These are phyloP conservation scores for Ampelocalamus luodianensis DNA, from an alignment of 176 grass and related monocot genomes.

Conservation along the genomic window DNA sequence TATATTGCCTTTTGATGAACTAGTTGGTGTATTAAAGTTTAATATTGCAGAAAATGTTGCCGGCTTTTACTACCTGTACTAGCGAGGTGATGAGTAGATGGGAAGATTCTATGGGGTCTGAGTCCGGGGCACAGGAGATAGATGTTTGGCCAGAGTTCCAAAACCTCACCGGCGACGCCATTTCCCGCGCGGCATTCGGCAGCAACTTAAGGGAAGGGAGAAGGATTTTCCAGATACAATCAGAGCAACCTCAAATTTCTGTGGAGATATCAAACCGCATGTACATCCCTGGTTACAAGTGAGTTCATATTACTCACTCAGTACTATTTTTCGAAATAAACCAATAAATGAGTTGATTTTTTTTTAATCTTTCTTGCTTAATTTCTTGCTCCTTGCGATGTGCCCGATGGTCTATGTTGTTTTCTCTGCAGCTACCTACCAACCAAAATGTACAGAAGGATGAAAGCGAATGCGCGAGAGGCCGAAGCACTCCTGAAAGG, in stretches of 20 bases:
- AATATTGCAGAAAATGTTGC: slow-evolving; percentile 50
- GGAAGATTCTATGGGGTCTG: slow-evolving; percentile 12
- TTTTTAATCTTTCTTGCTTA: too few species aligned
- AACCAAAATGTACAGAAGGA: slow-evolving; percentile 40
- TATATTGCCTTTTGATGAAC: too few species aligned
- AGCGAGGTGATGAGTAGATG: slow-evolving; percentile 53
- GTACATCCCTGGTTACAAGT: slow-evolving; percentile 54
- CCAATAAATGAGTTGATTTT: too few species aligned
- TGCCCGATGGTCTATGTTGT: too few species aligned
- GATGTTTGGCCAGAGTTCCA: slow-evolving; percentile 72
- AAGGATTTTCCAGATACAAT: slow-evolving; percentile 58
- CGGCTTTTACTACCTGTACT: slow-evolving; percentile 49
- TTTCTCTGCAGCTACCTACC: slow-evolving; percentile 52
- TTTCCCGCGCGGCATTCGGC: slow-evolving; percentile 65
- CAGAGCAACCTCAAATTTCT: slow-evolving; percentile 51
- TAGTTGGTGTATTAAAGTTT: neutral
- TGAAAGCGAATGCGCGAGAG: slow-evolving; percentile 43
- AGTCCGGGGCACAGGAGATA: slow-evolving; percentile 41
- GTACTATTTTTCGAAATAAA: too few species aligned
- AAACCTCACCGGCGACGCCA: slow-evolving; percentile 52
- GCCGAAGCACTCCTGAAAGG: slow-evolving; percentile 39
- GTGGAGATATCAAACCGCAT: neutral
- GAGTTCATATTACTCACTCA: neutral
- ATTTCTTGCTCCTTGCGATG: too few species aligned
- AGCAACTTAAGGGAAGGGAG: slow-evolving; percentile 64